Base-by-base conservation (phyloP, 2,329 filamentous ascomycete genomes). In the Phaeosphaeria sp. region DNA sequence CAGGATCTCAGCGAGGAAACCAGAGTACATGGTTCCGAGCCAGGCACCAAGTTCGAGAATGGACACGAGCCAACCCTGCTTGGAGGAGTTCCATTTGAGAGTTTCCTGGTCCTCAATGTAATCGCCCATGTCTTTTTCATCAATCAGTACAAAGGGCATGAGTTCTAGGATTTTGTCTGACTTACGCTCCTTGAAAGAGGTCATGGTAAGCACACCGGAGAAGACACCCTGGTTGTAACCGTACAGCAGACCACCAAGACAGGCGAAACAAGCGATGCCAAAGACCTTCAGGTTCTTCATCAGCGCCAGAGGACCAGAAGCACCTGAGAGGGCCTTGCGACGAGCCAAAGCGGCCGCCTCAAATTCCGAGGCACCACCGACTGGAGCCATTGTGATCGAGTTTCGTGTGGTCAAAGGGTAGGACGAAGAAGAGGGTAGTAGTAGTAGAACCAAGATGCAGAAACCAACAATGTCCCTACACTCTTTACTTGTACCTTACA, bases 171-270 rank as follows among this genome's bases (percentile, higher is more conserved):
- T 5, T 23, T 25, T 21, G 41, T 20, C n/a, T 36, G 21, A 66
- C 73, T 67, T 62, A 79, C 73, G 74, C 41, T 72, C 55, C 33
- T 78, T 76, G 63, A 83, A 84, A 1, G 78, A 75, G 6, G 69
- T 66, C 81, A 84, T 83, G 30, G 78, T 81, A 51, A 86, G 68
- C 13, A 92, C 85, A 36, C 89, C 89, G n/a, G 86, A 87, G 76
- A 91, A 90, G 75, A 91, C 89, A 65, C 90, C 90, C 46, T 91
- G 88, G 69, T 92, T 91, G 78, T 91, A 92, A n/a, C 90, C 88
- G 72, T 90, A 87, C 23, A 84, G 77, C 39, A 84, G 68, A 49
- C 82, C 83, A 64, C 82, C 82, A 39, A 84, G 72, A 59, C 79
- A 83, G 6, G 80, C 80, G 59, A 85, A 86, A 52, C 82, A 80